Evolutionary conservation across 768 basidiomycete species (phyloP).

Genomic region (Chalciporus sphaerocephalus): DNA sequence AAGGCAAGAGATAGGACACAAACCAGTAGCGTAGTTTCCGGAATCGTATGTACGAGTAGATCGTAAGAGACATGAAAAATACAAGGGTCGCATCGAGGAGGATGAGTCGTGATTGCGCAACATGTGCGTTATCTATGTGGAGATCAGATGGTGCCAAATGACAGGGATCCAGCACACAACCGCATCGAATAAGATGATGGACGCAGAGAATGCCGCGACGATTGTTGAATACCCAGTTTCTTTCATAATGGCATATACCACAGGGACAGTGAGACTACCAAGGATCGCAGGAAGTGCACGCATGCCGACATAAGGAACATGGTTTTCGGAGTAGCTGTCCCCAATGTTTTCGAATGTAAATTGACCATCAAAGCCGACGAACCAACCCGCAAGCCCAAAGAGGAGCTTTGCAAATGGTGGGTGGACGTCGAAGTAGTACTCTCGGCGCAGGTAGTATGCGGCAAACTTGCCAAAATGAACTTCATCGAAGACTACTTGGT

Average conservation of each 20-base stretch:
- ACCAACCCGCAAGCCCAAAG: constrained; percentile 92
- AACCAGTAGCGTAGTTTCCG: constrained; percentile 88
- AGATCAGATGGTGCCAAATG: constrained; percentile 5
- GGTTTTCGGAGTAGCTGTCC: constrained; percentile 79
- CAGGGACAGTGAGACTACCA: constrained; percentile 82
- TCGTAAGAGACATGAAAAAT: constrained; percentile 92
- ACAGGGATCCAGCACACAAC: constrained; percentile 4
- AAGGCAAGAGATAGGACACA: constrained; percentile 19
- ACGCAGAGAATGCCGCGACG: constrained; percentile 86
- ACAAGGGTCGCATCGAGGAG: constrained; percentile 91
- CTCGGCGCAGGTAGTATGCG: constrained; percentile 82
- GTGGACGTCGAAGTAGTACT: constrained; percentile 99
- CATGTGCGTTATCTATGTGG: constrained; percentile 83
- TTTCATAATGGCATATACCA: constrained; percentile 96
- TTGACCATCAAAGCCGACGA: constrained; percentile 91
- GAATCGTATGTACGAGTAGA: constrained; percentile 92
- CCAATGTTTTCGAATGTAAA: constrained; percentile 96
- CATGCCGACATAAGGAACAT: constrained; percentile 94
- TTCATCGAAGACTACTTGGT: constrained; percentile 96
- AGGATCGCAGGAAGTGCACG: constrained; percentile 88
- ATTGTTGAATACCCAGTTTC: constrained; percentile 94
- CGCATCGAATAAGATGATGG: constrained; percentile 83
- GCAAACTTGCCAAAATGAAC: constrained; percentile 99
- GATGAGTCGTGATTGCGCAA: constrained; percentile 94
- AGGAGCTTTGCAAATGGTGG: constrained; percentile 96